phyloP scores from a whole-genome alignment of 768 basidiomycete genomes.

The Lactarius indigo region DNA sequence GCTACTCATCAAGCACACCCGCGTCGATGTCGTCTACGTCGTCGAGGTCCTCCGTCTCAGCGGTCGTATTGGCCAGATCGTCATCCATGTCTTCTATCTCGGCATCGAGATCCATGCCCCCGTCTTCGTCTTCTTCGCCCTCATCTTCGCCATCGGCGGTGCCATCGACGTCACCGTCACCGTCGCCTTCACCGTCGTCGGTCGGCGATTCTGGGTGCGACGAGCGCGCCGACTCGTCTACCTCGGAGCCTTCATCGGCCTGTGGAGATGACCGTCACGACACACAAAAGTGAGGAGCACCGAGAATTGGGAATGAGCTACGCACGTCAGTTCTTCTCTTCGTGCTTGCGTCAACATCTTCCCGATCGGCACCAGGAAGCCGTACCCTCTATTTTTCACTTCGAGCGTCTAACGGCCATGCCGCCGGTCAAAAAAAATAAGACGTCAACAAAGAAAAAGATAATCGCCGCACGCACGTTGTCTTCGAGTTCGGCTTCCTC shows the following conservation, averaged over 20 bases:
- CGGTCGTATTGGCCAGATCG: constrained; percentile 19
- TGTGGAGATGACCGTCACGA: constrained; percentile 27
- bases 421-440: neutral
- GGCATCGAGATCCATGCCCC: constrained; percentile 43
- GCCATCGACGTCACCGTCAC: constrained; percentile 42
- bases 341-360: constrained; percentile 68
- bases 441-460: neutral
- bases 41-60: constrained; percentile 15
- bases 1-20: constrained; percentile 16
- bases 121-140: constrained; percentile 58
- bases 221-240: constrained; percentile 39
- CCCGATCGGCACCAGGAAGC: constrained; percentile 70
- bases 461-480: constrained; percentile 49
- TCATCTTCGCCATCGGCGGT: constrained; percentile 52
- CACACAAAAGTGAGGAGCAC: neutral
- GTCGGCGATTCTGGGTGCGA: constrained; percentile 37
- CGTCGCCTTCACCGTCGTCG: constrained; percentile 34
- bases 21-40: constrained; percentile 17
- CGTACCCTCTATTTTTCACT: constrained; percentile 64
- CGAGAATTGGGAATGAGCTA: neutral
- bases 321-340: constrained; percentile 83
- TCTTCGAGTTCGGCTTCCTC: constrained; percentile 83
- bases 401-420: constrained; percentile 44
- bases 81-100: constrained; percentile 33
- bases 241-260: constrained; percentile 39